Evolutionary conservation across 805 yeast genomes (phyloP).

Genomic region (Dipodascopsis tothii): DNA sequence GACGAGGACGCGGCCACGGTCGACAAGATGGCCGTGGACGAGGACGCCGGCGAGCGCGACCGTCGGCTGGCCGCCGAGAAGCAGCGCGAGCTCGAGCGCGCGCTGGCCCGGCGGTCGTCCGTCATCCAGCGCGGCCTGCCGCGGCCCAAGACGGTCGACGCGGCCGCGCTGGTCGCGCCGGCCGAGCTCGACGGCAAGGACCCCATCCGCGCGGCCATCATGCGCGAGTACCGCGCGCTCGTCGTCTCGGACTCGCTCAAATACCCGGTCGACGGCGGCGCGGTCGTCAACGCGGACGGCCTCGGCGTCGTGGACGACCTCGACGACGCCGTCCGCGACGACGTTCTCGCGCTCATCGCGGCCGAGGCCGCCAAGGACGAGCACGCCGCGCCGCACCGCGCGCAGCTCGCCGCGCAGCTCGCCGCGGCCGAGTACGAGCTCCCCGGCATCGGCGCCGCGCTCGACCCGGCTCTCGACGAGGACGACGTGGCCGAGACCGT

Average conservation of each 20-base stretch:
- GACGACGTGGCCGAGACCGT: conserved; percentile 20
- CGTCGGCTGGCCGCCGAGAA: conserved; percentile 21
- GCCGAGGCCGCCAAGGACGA: conserved; percentile 7
- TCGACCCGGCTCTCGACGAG: background rate
- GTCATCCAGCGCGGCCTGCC: conserved; percentile 42
- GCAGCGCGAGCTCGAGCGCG: conserved; percentile 22
- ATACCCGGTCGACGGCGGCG: conserved; percentile 19
- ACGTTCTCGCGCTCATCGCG: conserved; percentile 16
- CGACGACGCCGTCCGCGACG: conserved; percentile 17
- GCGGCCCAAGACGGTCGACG: conserved; percentile 20
- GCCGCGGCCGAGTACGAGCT: background rate
- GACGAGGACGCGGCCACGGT: conserved; percentile 20
- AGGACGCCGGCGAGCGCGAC: conserved; percentile 30
- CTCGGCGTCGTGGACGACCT: conserved; percentile 20
- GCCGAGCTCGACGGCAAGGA: conserved; percentile 4
- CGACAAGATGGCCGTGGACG: conserved; percentile 16
- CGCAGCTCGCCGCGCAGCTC: background rate
- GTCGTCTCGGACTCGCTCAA: conserved; percentile 28
- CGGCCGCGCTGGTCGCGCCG: conserved; percentile 3
- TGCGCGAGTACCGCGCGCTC: conserved; percentile 23
- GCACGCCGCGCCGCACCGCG: background rate
- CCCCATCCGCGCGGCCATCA: conserved; percentile 16
- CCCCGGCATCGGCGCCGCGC: background rate
- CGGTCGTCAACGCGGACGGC: conserved; percentile 9
- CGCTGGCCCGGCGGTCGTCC: conserved; percentile 38